phyloP scores from a whole-genome alignment of 2,329 filamentous ascomycete species.

The Penicillium capsulatum region DNA sequence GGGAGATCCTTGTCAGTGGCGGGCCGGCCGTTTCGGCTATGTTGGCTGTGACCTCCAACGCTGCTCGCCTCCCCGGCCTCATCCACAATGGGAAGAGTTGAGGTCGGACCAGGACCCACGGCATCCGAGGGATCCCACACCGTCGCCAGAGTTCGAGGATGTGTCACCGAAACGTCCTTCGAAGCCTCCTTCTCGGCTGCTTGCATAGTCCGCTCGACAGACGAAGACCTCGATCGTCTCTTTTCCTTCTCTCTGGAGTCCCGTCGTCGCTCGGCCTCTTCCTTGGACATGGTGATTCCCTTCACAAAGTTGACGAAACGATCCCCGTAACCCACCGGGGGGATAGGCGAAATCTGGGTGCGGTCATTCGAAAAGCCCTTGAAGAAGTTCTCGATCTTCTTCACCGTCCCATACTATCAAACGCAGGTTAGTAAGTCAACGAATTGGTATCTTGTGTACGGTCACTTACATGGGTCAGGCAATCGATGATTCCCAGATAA shows the following conservation, averaged over 20 bases:
- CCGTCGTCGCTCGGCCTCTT: conserved; percentile 63
- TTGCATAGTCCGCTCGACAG: conserved; percentile 54
- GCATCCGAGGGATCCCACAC: conserved; percentile 57
- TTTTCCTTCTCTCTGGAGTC: conserved; percentile 29
- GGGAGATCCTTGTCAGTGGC: conserved; percentile 31
- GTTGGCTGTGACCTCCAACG: conserved; percentile 56
- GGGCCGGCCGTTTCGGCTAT: conserved; percentile 39
- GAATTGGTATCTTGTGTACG: neutral
- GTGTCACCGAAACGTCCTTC: conserved; percentile 58
- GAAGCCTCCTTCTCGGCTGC: conserved; percentile 60
- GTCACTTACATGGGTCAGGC: conserved; percentile 81
- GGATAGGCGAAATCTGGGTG: conserved; percentile 85
- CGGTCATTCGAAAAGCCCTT: conserved; percentile 84
- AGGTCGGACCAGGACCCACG: conserved; percentile 48
- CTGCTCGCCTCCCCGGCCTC: conserved; percentile 77
- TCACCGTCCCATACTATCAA: conserved; percentile 79
- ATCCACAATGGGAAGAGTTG: conserved; percentile 76
- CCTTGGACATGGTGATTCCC: conserved; percentile 81
- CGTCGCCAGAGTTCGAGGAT: conserved; percentile 58
- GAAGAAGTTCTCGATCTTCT: conserved; percentile 94
- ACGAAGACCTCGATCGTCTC: conserved; percentile 27
- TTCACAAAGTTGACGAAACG: conserved; percentile 91
- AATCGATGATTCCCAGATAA: conserved; percentile 97
- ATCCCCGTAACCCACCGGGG: conserved; percentile 85
- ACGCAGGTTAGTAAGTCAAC: conserved; percentile 9